Evolutionary conservation across 2,329 filamentous ascomycete species (phyloP).

Genomic region (Mariannaea elegans): DNA sequence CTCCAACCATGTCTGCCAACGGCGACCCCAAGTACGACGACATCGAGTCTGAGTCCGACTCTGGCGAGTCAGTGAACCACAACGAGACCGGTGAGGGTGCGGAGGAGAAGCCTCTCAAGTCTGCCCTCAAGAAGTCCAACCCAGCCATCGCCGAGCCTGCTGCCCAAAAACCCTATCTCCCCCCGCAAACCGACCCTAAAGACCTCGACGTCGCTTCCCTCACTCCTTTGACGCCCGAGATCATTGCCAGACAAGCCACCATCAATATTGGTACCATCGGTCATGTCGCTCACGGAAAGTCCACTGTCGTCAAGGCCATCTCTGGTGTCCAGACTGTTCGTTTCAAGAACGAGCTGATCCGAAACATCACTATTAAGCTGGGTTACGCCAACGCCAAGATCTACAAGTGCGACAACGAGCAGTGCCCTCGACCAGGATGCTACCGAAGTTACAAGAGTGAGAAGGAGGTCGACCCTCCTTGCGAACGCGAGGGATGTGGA

Average conservation of each 20-base stretch:
- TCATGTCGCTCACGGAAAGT: conserved; percentile 98
- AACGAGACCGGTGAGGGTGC: conserved; percentile 65
- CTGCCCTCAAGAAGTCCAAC: conserved; percentile 80
- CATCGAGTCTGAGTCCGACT: conserved; percentile 76
- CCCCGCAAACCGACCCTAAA: conserved; percentile 92
- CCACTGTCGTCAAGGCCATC: conserved; percentile 98
- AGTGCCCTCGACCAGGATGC: conserved; percentile 93
- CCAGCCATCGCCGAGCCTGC: conserved; percentile 65
- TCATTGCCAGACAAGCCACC: conserved; percentile 96
- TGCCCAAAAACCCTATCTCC: conserved; percentile 63
- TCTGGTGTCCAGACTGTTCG: conserved; percentile 98
- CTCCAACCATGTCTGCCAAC: conserved; percentile 61
- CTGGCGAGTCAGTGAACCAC: conserved; percentile 70
- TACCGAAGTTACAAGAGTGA: conserved; percentile 98
- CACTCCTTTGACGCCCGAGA: conserved; percentile 90
- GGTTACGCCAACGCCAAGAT: conserved; percentile 99
- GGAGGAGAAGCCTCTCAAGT: conserved; percentile 78
- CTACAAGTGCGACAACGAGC: conserved; percentile 94
- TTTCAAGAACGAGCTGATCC: conserved; percentile 99
- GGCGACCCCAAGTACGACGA: conserved; percentile 74
- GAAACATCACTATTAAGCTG: conserved; percentile 99
- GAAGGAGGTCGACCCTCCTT: conserved; percentile 97
- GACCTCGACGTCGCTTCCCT: conserved; percentile 84
- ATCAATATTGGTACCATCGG: conserved; percentile 99
- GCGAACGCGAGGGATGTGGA: conserved; percentile 89